phyloP scores from a whole-genome alignment of 2,329 filamentous ascomycete genomes.

The Fusarium paranaense region DNA sequence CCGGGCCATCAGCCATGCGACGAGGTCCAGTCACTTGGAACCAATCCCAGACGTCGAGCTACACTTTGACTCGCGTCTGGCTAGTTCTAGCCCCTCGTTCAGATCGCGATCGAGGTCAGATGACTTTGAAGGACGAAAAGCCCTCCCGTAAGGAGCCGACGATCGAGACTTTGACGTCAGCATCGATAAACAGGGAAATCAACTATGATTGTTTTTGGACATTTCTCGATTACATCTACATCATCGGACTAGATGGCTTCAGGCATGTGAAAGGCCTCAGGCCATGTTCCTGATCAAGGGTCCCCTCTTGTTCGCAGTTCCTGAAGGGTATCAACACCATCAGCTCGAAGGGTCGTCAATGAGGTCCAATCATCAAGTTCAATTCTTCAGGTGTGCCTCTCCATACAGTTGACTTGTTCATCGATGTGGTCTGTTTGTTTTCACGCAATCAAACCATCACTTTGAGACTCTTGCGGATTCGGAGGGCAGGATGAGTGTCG shows the following conservation, averaged over 20 bases:
- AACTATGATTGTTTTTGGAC: slow-evolving; percentile 4
- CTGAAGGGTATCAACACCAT: slow-evolving; percentile 35
- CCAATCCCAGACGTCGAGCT: slow-evolving; percentile 30
- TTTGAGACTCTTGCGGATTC: not conserved
- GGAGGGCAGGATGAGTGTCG: not conserved
- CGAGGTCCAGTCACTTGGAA: slow-evolving; percentile 16
- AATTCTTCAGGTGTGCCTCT: not conserved
- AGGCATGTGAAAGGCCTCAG: slow-evolving; percentile 9
- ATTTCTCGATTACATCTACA: not conserved
- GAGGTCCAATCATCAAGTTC: not conserved
- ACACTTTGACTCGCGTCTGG: slow-evolving; percentile 23
- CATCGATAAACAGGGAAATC: slow-evolving; percentile 21
- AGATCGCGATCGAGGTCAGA: slow-evolving; percentile 36
- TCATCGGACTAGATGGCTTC: not conserved
- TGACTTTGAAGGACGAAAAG: slow-evolving; percentile 16
- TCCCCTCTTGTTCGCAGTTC: slow-evolving; percentile 6
- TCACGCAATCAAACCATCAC: not conserved
- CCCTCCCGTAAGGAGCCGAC: slow-evolving; percentile 25
- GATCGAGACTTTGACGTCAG: slow-evolving; percentile 36
- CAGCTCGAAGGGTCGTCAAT: not conserved
- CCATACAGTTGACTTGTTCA: not conserved
- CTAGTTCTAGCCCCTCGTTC: slow-evolving; percentile 20
- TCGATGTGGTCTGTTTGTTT: not conserved
- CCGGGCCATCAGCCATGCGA: slow-evolving; percentile 7
- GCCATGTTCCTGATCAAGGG: slow-evolving; percentile 25